phyloP scores from a whole-genome alignment of 768 basidiomycete genomes.

The Leccinum longicurvipes region DNA sequence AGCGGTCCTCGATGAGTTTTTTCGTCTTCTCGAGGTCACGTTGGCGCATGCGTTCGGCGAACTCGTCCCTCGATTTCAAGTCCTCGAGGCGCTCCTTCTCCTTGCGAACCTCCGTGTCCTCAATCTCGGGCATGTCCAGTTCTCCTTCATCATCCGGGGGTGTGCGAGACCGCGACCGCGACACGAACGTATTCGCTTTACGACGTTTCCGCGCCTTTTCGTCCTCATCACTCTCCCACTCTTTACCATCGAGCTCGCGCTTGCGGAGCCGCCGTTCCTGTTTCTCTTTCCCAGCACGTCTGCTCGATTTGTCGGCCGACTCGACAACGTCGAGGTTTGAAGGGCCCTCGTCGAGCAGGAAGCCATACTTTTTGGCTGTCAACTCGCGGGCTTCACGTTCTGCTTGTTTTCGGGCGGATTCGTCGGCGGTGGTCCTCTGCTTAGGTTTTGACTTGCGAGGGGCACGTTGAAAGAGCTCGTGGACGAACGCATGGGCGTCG shows the following conservation, averaged over 20 bases:
- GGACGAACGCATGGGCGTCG: conserved; percentile 76
- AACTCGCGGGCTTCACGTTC: conserved; percentile 74
- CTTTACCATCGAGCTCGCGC: conserved; percentile 73
- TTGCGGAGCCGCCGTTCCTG: conserved; percentile 71
- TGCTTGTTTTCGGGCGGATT: conserved; percentile 56
- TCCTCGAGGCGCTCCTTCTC: conserved; percentile 80
- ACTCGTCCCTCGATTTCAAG: conserved; percentile 84
- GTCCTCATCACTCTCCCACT: conserved; percentile 93
- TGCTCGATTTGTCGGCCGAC: conserved; percentile 27
- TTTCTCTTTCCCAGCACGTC: conserved; percentile 41
- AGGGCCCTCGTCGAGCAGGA: conserved; percentile 86
- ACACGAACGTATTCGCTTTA: conserved; percentile 44
- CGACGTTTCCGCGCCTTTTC: conserved; percentile 67
- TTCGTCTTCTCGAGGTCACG: conserved; percentile 85
- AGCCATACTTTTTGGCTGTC: conserved; percentile 69
- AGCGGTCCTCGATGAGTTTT: conserved; percentile 85
- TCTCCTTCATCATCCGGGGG: conserved; percentile 35
- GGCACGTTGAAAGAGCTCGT: conserved; percentile 69
- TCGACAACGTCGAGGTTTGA: conserved; percentile 40
- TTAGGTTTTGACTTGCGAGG: conserved; percentile 80
- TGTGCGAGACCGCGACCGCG: conserved; percentile 24
- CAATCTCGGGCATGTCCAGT: conserved; percentile 57
- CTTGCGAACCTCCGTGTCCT: conserved; percentile 68
- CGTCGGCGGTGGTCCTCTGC: conserved; percentile 38
- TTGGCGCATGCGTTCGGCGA: conserved; percentile 81